Percentiles rank a stretch among this genome's conserved stretches.
Conservation (phyloP, 805 yeast genomes). For the Monosporozyma yasuniensis region DNA sequence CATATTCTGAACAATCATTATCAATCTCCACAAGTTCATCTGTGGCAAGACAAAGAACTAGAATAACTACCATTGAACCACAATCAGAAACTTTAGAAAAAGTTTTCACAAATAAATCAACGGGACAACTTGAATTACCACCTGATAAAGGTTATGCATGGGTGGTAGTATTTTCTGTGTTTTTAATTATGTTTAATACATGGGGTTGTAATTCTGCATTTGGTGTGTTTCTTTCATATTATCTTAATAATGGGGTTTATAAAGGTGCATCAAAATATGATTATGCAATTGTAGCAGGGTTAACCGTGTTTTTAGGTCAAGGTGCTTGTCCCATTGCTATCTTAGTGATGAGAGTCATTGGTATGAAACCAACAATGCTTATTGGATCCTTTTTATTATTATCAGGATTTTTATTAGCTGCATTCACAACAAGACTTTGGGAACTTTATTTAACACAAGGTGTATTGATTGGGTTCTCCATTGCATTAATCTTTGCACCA, state of each 20-base stretch:
- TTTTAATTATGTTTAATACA: constrained; percentile 45
- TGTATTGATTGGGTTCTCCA: constrained; percentile 43
- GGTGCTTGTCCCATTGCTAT: constrained; percentile 50
- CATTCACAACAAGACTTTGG: constrained; percentile 52
- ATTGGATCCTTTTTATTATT: constrained; percentile 46
- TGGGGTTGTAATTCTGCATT: constrained; percentile 70
- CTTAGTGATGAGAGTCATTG: constrained; percentile 40
- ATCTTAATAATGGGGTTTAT: constrained; percentile 42
- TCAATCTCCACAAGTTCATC: not conserved
- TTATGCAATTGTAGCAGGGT: constrained; percentile 61
- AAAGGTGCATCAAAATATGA: constrained; percentile 48
- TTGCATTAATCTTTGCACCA: constrained; percentile 49
- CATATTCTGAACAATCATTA: not conserved
- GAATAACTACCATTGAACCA: not conserved
- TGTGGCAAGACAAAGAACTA: not conserved
- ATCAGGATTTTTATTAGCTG: constrained; percentile 50
- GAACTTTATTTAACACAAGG: constrained; percentile 64
- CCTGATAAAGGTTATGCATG: constrained; percentile 69
- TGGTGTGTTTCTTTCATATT: constrained; percentile 54
- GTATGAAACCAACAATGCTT: constrained; percentile 39
- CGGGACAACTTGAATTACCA: constrained; percentile 32
- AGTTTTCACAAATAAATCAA: constrained; percentile 31
- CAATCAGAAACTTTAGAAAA: constrained; percentile 14
- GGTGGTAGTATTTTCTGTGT: constrained; percentile 47
- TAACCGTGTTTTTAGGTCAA: constrained; percentile 49